Base-by-base conservation (phyloP, 345 rosid species). In the Bruguiera parviflora region DNA sequence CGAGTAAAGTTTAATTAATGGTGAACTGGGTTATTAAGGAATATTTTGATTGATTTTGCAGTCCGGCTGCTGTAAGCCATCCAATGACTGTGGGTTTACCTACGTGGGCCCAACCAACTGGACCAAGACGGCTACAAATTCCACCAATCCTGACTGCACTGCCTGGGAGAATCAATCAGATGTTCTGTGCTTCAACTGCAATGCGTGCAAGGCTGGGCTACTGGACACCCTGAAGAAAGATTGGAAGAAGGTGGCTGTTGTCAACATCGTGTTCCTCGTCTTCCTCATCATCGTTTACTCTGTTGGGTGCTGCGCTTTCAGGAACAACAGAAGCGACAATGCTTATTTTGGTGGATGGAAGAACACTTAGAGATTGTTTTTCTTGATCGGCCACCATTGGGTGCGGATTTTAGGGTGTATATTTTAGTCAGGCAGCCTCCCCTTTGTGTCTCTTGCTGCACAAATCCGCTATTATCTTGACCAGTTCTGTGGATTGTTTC, bases 61-160 rank as follows among this genome's bases (percentile, higher is more conserved):
- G 93, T 86, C 97, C 71, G 97, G 97, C 56, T 94, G 96, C 87
- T 94, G 98, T 72, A 93, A 89, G 84, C 96, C 97, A 21, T 79
- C 97, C 4, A 77, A 80, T 63, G 90, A 80, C 68, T 94, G 98
- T 70, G 81, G 73, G 39, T 94, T 81, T 75, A 67, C 67, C 16
- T 94, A 88, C 64, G 77, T 52, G 58, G 67, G 61, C 58, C 95
- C 96, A 53, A 87, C 84, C 5, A 72, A 32, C 60, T 94, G 98
- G 98, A 87, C 72, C 53, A 57, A 69, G 58, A 61, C 65, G 16
- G 8, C 19, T 15, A 32, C 60, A 6, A 63, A 19, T 10, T 63
- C 55, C 53, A 8, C 19, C 55, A 63, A 71, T 43, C 53, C 68
- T 5, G 74, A 71, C 68, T 71, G 74, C 8, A 21, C 4, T 9